Base-by-base conservation (phyloP, 2,329 filamentous ascomycete species). In the Ploettnerulaceae sp. region DNA sequence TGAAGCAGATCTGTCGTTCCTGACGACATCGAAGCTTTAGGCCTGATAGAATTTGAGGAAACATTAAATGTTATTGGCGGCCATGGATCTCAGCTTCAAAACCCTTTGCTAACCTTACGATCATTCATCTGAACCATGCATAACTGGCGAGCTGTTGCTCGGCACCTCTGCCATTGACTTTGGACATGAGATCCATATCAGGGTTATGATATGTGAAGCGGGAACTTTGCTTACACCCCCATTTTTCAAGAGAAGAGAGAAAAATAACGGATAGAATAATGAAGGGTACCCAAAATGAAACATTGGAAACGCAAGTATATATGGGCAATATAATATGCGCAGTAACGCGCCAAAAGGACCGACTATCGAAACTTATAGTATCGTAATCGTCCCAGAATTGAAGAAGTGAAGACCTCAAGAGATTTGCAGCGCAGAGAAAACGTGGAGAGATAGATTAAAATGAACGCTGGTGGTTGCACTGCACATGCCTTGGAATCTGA, bases 371-470 rank as follows among this genome's bases (percentile, higher is more conserved):
- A 29, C 28, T 28, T 26, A 39, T 28, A 39, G 21, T 39, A 39
- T 29, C 7, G 36, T 28, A 18, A 29, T 29, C n/a, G n/a, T n/a
- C n/a, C n/a, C n/a, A n/a, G n/a, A n/a, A 9, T 38, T 22, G 18
- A 17, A 28, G 15, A 17, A 6, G 14, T 14, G 9, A 14, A 3
- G 5, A 21, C 36, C 36, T 39, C 25, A 39, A 7, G 15, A 20
- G 3, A 11, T 17, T 4, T 11, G 5, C 36, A 21, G 11, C 22
- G 24, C 15, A 11, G 7, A 12, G 22, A 29, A 39, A 39, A 39
- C 36, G 36, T 39, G 36, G 36, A 39, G 36, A 21, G n/a, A 26
- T 21, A 29, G 29, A 39, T 29, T 28, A 29, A 39, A 29, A n/a
- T 24, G 25, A 15, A n/a, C n/a, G n/a, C n/a, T n/a, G n/a, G n/a